Evolutionary conservation across 345 rosid genomes (phyloP), one percentile per base, ranked within the genome.

Genomic region (Stellera chamaejasme): DNA sequence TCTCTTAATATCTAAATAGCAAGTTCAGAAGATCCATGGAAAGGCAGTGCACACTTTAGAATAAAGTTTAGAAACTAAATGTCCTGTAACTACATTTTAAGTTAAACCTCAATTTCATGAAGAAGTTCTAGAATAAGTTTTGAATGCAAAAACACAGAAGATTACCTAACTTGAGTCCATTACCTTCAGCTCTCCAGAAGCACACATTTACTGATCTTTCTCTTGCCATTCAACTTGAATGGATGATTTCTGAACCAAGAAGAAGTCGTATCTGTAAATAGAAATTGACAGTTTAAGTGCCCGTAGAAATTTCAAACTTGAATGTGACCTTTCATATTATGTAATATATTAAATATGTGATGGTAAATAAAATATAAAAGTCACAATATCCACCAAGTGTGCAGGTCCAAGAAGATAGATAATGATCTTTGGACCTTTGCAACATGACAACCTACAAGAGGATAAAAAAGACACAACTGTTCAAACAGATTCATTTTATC

Each of bases 211-310:
- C 23, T 82, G 75, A n/a, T 85, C 91, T 77, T 76, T 84, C 79
- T 79, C 85, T 64, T 68, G 79, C 95, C 95, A 94, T 54, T 97
- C 96, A 47, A 85, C 87, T 59, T 76, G 64, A 63, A 90, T 68
- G 55, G 89, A 84, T 68, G 99, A 81, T 63, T 63, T 82, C 82
- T 60, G 69, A 59, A 75, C 99, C 95, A 66, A 90, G 58, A 58
- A 79, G 55, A 72, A 94, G 82, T 59, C 82, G 84, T 76, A 90
- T 85, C 96, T 93, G 74, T 47, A 65, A 44, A 55, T 39, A n/a
- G 43, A 45, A 39, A 26, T 59, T 57, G 52, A 62, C 39, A 16
- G 60, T 53, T 25, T 32, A 11, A 41, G 57, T 52, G 44, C 26
- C 11, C 10, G 27, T 50, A 45, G 26, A 14, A 45, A 60, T 45